These are phyloP conservation scores for Ligustrum vulgare DNA, from an alignment of 257 asterid species.

Conservation along the genomic window DNA sequence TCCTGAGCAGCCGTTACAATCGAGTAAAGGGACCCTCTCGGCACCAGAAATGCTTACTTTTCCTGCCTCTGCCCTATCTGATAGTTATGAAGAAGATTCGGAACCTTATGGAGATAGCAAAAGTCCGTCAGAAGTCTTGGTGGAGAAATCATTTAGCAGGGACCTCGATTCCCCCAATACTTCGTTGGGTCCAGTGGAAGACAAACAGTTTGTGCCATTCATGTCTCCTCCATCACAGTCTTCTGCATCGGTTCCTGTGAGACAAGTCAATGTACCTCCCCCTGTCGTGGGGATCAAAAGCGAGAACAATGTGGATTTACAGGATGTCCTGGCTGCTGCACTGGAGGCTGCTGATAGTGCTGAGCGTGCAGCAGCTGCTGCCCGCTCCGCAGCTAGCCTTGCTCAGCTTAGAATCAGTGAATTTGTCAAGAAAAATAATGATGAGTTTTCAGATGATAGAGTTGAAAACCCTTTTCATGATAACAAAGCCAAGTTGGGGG, in stretches of 20 bases:
- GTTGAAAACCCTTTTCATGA: conserved; percentile 53
- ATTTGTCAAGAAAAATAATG: conserved; percentile 50
- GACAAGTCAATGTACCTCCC: conserved; percentile 33
- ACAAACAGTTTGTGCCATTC: conserved; percentile 64
- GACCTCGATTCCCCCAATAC: conserved; percentile 22
- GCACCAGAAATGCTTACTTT: conserved; percentile 91
- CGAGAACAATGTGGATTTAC: conserved; percentile 50
- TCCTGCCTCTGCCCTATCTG: conserved; percentile 86
- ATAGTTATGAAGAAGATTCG: conserved; percentile 44
- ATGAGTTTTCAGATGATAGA: conserved; percentile 30
- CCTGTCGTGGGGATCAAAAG: conserved; percentile 29
- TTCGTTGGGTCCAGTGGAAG: conserved; percentile 19
- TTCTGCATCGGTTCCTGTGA: conserved; percentile 26
- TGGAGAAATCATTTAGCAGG: conserved; percentile 26
- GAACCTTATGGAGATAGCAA: conserved; percentile 28
- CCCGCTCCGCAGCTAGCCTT: conserved; percentile 87
- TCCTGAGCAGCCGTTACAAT: conserved; percentile 61
- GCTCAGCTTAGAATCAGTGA: conserved; percentile 80
- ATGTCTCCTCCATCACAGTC: conserved; percentile 59
- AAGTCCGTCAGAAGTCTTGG: conserved; percentile 23
- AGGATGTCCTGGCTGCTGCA: conserved; percentile 88
- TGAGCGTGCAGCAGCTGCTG: conserved; percentile 90
- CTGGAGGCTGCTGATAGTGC: conserved; percentile 91
- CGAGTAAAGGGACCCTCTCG: conserved; percentile 43
- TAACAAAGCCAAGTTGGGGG: conserved; percentile 28